Evolutionary conservation across 345 rosid species (phyloP).

Genomic region (Camelina neglecta): DNA sequence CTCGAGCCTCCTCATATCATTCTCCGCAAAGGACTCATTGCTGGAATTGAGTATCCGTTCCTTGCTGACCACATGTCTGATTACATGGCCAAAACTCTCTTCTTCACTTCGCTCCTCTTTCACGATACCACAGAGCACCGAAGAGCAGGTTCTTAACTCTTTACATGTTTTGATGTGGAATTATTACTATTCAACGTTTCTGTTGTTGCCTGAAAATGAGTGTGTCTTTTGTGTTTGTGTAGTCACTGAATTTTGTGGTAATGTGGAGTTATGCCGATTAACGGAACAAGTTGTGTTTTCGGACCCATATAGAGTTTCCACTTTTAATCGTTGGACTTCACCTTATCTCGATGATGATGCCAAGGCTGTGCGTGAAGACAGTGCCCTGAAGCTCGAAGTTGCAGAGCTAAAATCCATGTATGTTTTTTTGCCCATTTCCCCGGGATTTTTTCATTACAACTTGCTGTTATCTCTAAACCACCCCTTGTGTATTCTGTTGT

Average conservation of each 20-base stretch:
- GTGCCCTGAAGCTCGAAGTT: slow-evolving; percentile 59
- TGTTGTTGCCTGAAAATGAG: neutral
- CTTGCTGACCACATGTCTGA: slow-evolving; percentile 82
- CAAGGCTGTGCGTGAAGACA: slow-evolving; percentile 76
- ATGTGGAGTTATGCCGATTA: slow-evolving; percentile 89
- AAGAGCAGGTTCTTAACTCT: slow-evolving; percentile 53
- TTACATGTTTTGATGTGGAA: neutral
- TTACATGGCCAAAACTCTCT: slow-evolving; percentile 87
- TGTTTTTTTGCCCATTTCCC: slow-evolving; percentile 19
- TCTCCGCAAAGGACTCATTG: slow-evolving; percentile 86
- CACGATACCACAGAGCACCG: slow-evolving; percentile 80
- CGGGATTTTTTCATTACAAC: neutral
- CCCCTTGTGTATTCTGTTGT: slow-evolving; percentile 10
- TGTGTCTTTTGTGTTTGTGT: slow-evolving; percentile 40
- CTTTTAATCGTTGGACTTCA: slow-evolving; percentile 79
- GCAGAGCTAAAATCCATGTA: slow-evolving; percentile 93
- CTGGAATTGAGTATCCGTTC: slow-evolving; percentile 78
- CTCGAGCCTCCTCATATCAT: slow-evolving; percentile 94
- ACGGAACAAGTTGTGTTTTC: slow-evolving; percentile 97
- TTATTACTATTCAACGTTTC: neutral
- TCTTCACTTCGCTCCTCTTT: slow-evolving; percentile 76
- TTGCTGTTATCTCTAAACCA: neutral
- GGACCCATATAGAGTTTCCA: slow-evolving; percentile 82
- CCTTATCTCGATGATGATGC: slow-evolving; percentile 89
- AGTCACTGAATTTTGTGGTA: slow-evolving; percentile 94